Evolutionary conservation across 176 grass and related monocot genomes (phyloP), one percentile per base, ranked within the genome.

Genomic region (Ananas comosus): DNA sequence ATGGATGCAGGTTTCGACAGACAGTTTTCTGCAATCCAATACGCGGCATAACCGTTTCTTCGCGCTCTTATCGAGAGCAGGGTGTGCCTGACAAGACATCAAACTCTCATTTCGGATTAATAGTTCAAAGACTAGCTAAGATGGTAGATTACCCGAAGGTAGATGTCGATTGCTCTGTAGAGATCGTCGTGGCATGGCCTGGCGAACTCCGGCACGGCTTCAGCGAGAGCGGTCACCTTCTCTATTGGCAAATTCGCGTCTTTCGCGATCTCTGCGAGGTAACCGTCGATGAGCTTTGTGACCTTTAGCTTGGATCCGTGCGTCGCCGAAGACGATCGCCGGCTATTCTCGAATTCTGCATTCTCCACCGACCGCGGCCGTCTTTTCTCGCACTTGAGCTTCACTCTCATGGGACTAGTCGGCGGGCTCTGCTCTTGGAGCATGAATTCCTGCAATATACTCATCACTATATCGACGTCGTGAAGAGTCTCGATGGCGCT

Each of bases 21-120:
- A 94, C 69, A 99, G 87, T 66, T 86, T 99, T 77, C 88, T 88
- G 90, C 90, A 99, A 59, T 94, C 86, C 48, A 99, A 66, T 64
- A 88, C 78, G 51, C 87, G 77, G 72, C 95, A 94, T 24, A 99
- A 23, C 65, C 80, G 78, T 70, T 99, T 99, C 49, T 90, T 74
- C 0, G 72, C 77, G 61, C 64, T 85, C 80, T 99, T 99, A 85
- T 84, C 84, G 72, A 94, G 83, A 57, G 83, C 80, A 8, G 87
- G 82, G 69, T 99, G 95, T 54, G 75, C 81, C 95, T 99, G 61
- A 73, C 53, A 19, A 12, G 52, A 18, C 11, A 51, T 4, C 7
- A 17, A 19, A 53, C 33, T 42, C 5, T 42, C 33, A 42, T 42
- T 42, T 42, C 4, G 59, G 14, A 49, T 12, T 51, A 12, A 13